A percentile compares a stretch with the other conserved stretches of the same genome.
These are phyloP conservation scores for Coemansia sp. DNA, from an alignment of 192 early-diverging fungal genomes.

Conservation along the genomic window DNA sequence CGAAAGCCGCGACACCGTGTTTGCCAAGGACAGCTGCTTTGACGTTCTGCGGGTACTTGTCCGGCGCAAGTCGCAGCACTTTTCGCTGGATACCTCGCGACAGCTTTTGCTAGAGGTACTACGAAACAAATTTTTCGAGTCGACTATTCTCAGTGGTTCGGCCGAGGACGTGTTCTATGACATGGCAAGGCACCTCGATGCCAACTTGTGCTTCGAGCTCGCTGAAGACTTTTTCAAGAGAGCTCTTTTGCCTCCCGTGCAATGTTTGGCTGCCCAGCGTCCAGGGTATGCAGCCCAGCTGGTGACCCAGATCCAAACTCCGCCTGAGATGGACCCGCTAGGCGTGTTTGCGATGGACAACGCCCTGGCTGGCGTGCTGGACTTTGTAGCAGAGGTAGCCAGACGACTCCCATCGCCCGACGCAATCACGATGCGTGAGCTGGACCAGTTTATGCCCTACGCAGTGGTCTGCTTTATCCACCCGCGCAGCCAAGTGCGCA, in stretches of 20 bases:
- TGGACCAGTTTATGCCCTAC: constrained; percentile 44
- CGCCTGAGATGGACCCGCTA: constrained; percentile 36
- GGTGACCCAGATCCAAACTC: constrained; percentile 10
- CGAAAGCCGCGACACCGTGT: constrained; percentile 46
- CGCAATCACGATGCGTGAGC: constrained; percentile 17
- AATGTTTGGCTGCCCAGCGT: constrained; percentile 5
- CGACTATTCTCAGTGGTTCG: constrained; percentile 48
- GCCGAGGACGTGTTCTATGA: constrained; percentile 52
- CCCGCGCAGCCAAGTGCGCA: constrained; percentile 51
- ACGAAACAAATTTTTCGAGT: constrained; percentile 48
- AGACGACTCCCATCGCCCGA: constrained; percentile 25
- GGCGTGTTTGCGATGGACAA: constrained; percentile 50
- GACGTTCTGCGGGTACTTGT: constrained; percentile 52
- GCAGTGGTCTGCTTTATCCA: constrained; percentile 34
- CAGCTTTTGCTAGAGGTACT: constrained; percentile 43
- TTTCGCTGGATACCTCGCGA: constrained; percentile 33
- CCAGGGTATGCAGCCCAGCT: constrained; percentile 25
- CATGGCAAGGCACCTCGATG: constrained; percentile 41
- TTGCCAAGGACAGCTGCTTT: constrained; percentile 51
- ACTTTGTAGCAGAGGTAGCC: constrained; percentile 43
- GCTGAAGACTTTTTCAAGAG: constrained; percentile 46
- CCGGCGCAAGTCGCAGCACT: constrained; percentile 44
- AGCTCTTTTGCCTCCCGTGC: constrained; percentile 30
- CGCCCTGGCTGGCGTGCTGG: constrained; percentile 47
- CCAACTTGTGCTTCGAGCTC: constrained; percentile 43